Conservation (phyloP, 768 basidiomycete genomes). For the Tricholoma sp. region DNA sequence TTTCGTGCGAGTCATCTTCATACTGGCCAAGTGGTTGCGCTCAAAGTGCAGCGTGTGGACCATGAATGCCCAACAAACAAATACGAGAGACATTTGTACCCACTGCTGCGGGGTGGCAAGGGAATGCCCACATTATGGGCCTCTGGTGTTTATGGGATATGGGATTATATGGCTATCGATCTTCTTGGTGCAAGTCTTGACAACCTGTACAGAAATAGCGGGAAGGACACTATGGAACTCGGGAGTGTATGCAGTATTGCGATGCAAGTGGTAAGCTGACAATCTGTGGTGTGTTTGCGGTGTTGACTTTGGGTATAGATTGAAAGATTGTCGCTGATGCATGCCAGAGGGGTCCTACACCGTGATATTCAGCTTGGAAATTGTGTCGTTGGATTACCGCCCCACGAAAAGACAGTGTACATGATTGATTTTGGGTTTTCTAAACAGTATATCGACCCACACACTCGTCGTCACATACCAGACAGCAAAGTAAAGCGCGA, state of each 20-base stretch:
- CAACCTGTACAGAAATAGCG: constrained; percentile 45
- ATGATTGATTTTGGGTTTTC: constrained; percentile 89
- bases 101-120: constrained; percentile 60
- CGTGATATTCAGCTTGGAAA: constrained; percentile 81
- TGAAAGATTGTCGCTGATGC: constrained; percentile 69
- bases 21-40: constrained; percentile 56
- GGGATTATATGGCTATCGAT: constrained; percentile 76
- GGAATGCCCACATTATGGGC: constrained; percentile 76
- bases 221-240: constrained; percentile 54
- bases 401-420: constrained; percentile 58
- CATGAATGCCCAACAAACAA: constrained; percentile 74
- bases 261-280: constrained; percentile 61
- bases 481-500: constrained; percentile 64
- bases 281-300: not conserved
- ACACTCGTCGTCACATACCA: constrained; percentile 63
- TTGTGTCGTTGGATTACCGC: constrained; percentile 57
- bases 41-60: constrained; percentile 67
- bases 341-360: constrained; percentile 66
- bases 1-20: constrained; percentile 57
- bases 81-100: constrained; percentile 68
- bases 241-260: constrained; percentile 72
- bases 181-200: constrained; percentile 70
- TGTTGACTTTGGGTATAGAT: constrained; percentile 42
- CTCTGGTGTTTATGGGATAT: constrained; percentile 48
- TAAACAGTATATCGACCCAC: constrained; percentile 67